phyloP scores from a whole-genome alignment of 1,284 basidiomycete species.

The Moniliella sp. region DNA sequence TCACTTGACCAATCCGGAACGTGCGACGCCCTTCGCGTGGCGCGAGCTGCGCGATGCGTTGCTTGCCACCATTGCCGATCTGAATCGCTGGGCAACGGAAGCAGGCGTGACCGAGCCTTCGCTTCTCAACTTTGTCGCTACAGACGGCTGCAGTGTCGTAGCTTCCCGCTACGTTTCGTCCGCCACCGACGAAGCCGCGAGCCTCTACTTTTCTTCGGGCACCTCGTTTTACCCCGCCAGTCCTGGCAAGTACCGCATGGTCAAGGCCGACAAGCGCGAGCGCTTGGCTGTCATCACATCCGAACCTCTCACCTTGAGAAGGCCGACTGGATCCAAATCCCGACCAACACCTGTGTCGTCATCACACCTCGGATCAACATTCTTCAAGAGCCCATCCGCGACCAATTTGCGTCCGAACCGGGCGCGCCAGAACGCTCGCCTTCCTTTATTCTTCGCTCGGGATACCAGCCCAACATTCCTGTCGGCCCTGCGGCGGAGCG shows the following conservation, averaged over 20 bases:
- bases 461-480: too few species aligned
- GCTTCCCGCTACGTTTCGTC: conserved; percentile 86
- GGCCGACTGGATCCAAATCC: conserved; percentile 91
- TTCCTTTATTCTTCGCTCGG: too few species aligned
- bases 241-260: conserved; percentile 33
- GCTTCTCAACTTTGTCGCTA: conserved; percentile 88
- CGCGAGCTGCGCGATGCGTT: conserved; percentile 15
- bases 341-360: conserved; percentile 63
- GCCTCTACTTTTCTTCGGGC: conserved; percentile 85
- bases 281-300: conserved; percentile 56
- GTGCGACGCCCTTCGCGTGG: conserved; percentile 8
- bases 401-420: conserved; percentile 47
- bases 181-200: conserved; percentile 72
- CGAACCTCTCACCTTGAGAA: conserved; percentile 41
- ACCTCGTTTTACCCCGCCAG: conserved; percentile 46
- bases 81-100: conserved; percentile 17
- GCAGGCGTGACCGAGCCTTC: conserved; percentile 39
- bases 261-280: conserved; percentile 80
- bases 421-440: too few species aligned
- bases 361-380: conserved; percentile 49
- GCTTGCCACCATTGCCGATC: conserved; percentile 18
- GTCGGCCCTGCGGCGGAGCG: too few species aligned
- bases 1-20: conserved; percentile 11
- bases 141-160: conserved; percentile 75
- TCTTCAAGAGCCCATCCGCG: conserved; percentile 70